These are phyloP conservation scores for Rusavskia elegans DNA, from an alignment of 495 filamentous ascomycete genomes.

Conservation along the genomic window DNA sequence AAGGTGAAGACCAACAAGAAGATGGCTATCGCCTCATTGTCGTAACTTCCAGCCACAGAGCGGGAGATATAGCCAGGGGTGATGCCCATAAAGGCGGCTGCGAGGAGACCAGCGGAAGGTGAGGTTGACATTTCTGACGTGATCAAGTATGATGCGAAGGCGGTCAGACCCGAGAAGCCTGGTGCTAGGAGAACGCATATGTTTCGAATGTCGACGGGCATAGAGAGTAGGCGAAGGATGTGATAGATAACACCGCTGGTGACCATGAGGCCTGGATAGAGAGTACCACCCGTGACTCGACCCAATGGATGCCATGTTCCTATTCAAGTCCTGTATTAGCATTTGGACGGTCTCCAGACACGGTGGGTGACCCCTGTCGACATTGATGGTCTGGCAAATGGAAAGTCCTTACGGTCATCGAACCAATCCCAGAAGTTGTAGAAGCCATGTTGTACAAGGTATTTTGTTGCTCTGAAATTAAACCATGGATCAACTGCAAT, in stretches of 20 bases:
- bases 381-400: no score
- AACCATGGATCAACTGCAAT: slow-evolving; percentile 96
- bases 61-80: slow-evolving; percentile 93
- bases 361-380: no score
- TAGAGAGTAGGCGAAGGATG: slow-evolving; percentile 71
- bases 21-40: slow-evolving; percentile 99
- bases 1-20: slow-evolving; percentile 98
- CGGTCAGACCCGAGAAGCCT: slow-evolving; percentile 88
- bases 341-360: no score
- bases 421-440: slow-evolving; percentile 99
- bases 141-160: slow-evolving; percentile 84
- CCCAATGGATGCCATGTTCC: slow-evolving; percentile 99
- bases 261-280: slow-evolving; percentile 98
- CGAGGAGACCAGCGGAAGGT: slow-evolving; percentile 84
- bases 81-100: slow-evolving; percentile 95
- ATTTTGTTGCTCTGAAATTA: slow-evolving; percentile 97
- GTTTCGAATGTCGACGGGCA: slow-evolving; percentile 97
- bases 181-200: slow-evolving; percentile 95
- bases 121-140: slow-evolving; percentile 92
- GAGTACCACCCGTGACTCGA: slow-evolving; percentile 93
- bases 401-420: slow-evolving; percentile 58
- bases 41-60: slow-evolving; percentile 96
- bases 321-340: slow-evolving; percentile 14
- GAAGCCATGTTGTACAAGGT: slow-evolving; percentile 90
- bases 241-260: slow-evolving; percentile 97